A percentile compares a stretch with the other conserved stretches of the same genome.
Conservation (phyloP, 441 rosid genomes). For the Omphalea diandra region DNA sequence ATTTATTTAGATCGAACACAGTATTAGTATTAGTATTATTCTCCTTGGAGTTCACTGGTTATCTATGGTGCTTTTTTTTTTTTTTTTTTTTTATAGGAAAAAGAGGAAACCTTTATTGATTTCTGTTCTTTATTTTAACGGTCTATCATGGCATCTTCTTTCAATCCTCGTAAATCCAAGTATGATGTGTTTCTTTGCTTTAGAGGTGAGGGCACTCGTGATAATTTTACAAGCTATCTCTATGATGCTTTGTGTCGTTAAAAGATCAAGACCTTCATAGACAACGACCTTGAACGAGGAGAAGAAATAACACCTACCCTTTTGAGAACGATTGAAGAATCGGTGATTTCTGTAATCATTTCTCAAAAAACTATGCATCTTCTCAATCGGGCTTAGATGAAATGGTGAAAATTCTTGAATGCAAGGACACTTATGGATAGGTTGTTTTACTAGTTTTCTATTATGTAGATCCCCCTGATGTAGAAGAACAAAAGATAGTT, state of each 20-base stretch:
- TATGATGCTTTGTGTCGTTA: conserved; percentile 3
- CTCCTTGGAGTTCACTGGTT: neutral
- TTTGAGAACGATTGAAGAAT: conserved; percentile 21
- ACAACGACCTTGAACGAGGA: neutral
- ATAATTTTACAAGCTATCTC: conserved; percentile 14
- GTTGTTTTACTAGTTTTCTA: conserved; percentile 36
- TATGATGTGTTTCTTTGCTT: conserved; percentile 20
- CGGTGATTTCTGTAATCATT: conserved; percentile 22
- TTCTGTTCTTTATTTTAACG: neutral
- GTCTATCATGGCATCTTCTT: neutral
- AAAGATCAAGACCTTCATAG: neutral
- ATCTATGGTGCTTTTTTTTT: neutral
- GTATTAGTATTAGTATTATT: too few species aligned
- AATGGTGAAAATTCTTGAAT: conserved; percentile 33
- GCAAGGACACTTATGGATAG: neutral
- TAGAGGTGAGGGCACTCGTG: neutral
- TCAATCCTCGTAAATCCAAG: neutral
- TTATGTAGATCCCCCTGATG: conserved; percentile 28
- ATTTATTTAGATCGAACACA: too few species aligned
- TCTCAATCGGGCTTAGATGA: conserved; percentile 31
- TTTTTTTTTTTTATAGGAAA: neutral
- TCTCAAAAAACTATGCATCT: conserved; percentile 37
- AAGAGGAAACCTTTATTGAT: neutral
- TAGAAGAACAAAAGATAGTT: conserved; percentile 32
- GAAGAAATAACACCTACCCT: conserved; percentile 20